phyloP scores from a whole-genome alignment of 345 rosid genomes.

The Nasturtium officinale region DNA sequence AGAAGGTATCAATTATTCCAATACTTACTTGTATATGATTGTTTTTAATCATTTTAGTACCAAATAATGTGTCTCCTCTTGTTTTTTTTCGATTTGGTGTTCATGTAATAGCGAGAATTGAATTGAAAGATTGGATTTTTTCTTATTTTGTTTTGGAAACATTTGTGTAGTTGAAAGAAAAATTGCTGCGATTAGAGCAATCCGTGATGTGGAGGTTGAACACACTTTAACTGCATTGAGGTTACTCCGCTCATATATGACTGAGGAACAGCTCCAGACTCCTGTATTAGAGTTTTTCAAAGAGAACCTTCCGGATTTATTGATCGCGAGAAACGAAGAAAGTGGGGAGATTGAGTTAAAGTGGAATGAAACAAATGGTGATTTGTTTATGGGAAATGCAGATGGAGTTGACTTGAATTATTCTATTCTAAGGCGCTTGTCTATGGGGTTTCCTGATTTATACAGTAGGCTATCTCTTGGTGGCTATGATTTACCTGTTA shows the following conservation, averaged over 20 bases:
- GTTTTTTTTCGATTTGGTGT: background rate
- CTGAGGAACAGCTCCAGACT: slow-evolving; percentile 54
- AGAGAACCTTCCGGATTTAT: slow-evolving; percentile 64
- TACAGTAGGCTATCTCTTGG: slow-evolving; percentile 45
- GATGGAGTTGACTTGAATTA: slow-evolving; percentile 49
- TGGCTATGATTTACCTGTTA: slow-evolving; percentile 57
- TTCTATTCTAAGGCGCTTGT: slow-evolving; percentile 60
- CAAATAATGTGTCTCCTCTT: no score
- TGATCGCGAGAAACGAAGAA: slow-evolving; percentile 47
- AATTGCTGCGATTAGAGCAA: slow-evolving; percentile 68
- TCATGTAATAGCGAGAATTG: background rate
- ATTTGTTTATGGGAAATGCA: slow-evolving; percentile 36
- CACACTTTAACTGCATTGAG: slow-evolving; percentile 57
- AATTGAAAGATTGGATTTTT: no score
- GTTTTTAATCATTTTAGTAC: no score
- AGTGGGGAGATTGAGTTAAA: slow-evolving; percentile 58
- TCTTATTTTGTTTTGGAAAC: background rate
- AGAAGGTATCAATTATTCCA: slow-evolving; percentile 32
- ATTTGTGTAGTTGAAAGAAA: slow-evolving; percentile 60
- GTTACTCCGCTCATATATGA: slow-evolving; percentile 63
- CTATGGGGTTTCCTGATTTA: slow-evolving; percentile 53
- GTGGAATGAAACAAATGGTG: slow-evolving; percentile 50
- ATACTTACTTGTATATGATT: background rate
- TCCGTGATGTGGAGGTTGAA: slow-evolving; percentile 75
- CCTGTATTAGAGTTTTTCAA: slow-evolving; percentile 63